phyloP scores from a whole-genome alignment of 805 yeast genomes.

The Priceomyces medius region DNA sequence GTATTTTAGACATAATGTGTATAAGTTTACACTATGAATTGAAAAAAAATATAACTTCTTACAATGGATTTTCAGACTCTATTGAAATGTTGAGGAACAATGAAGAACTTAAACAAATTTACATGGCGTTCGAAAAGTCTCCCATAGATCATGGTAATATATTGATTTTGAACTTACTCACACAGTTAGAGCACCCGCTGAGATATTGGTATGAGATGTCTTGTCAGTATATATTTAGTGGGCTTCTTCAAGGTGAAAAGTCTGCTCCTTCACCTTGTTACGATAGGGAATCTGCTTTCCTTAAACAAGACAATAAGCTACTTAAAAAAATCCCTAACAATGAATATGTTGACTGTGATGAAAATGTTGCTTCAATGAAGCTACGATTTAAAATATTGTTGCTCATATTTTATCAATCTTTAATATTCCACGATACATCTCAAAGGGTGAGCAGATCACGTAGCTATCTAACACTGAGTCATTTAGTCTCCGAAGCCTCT shows the following conservation, averaged over 20 bases:
- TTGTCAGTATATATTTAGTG: conserved; percentile 28
- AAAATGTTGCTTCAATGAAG: conserved; percentile 27
- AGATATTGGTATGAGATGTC: conserved; percentile 30
- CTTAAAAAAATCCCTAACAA: conserved; percentile 11
- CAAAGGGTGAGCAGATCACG: neutral
- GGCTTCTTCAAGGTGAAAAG: conserved; percentile 15
- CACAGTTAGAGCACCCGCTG: conserved; percentile 19
- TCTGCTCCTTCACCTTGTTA: conserved; percentile 13
- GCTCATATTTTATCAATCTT: conserved; percentile 18
- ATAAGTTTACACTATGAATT: conserved; percentile 13
- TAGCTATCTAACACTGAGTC: conserved; percentile 5
- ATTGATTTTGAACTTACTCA: conserved; percentile 17
- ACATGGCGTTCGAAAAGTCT: neutral
- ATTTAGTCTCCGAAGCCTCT: conserved; percentile 12
- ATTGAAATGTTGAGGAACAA: neutral
- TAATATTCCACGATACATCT: conserved; percentile 8
- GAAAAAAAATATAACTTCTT: neutral
- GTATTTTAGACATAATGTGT: conserved; percentile 21
- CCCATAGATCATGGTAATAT: neutral
- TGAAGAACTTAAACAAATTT: neutral
- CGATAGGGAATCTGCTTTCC: conserved; percentile 20
- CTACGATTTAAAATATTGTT: conserved; percentile 22
- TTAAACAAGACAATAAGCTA: conserved; percentile 18
- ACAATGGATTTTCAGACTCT: neutral
- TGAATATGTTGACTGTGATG: conserved; percentile 13